phyloP scores from a whole-genome alignment of 2,329 filamentous ascomycete genomes.

The Colletotrichum euphorbiae region DNA sequence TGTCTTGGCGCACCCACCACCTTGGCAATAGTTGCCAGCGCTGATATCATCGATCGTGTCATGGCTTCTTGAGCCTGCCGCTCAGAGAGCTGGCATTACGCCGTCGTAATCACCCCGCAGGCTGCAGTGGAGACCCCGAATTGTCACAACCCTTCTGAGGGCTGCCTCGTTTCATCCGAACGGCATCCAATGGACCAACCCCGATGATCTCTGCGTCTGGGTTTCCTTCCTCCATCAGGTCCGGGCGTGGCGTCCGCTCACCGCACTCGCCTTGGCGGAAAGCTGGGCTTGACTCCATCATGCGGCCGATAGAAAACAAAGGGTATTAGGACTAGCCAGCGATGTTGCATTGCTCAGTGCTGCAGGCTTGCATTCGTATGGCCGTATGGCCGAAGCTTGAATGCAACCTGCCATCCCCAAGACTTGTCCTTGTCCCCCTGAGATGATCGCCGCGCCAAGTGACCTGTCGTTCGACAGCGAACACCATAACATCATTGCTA shows the following conservation, averaged over 20 bases:
- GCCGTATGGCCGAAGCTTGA: background rate
- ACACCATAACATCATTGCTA: background rate
- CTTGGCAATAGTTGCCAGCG: background rate
- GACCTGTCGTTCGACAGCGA: background rate
- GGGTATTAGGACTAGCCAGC: too few relatives aligned
- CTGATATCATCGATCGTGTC: background rate
- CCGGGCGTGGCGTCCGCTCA: background rate
- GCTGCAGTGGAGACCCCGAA: background rate
- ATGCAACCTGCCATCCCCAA: background rate
- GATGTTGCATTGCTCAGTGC: too few relatives aligned
- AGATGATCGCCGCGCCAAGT: background rate
- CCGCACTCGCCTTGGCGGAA: too few relatives aligned
- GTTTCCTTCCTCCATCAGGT: background rate
- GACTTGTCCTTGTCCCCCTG: background rate
- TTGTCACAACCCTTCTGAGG: background rate
- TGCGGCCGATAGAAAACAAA: background rate
- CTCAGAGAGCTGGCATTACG: conserved; percentile 7
- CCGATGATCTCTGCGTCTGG: conserved; percentile 14
- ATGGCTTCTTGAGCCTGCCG: background rate
- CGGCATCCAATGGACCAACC: background rate
- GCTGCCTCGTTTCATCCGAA: background rate
- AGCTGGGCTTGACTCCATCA: too few relatives aligned
- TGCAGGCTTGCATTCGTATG: too few relatives aligned
- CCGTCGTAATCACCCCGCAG: background rate
- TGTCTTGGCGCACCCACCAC: background rate